Evolutionary conservation across 441 rosid genomes (phyloP), one percentile per base, ranked within the genome.

Genomic region (Pelargonium citronellum): DNA sequence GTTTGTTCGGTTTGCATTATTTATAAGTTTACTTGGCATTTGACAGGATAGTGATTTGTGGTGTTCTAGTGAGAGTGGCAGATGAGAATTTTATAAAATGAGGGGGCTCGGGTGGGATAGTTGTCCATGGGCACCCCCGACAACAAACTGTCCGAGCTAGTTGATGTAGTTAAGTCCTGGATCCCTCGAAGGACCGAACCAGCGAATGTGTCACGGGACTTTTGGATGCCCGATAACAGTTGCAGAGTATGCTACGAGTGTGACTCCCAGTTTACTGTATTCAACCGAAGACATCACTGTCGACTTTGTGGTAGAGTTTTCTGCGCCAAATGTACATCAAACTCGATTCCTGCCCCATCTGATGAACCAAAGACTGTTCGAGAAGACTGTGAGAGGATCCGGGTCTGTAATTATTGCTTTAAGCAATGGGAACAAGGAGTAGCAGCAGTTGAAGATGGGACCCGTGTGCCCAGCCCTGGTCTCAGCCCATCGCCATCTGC

Each of bases 141-240:
- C 77, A 88, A 81, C 79, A 81, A 86, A 66, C 70, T 87, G 69
- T 82, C 96, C 67, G 96, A 92, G 74, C 69, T 92, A 69, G 79
- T 87, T 69, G 75, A 83, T 68, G 43, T 76, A 72, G 15, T 87
- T 20, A 89, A 82, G 79, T 86, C 88, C n/a, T 95, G 96, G 96
- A 69, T 91, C 69, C 87, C 91, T 78, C 83, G 95, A 95, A 85
- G 78, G 74, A 81, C 91, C 1, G 96, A 92, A 82, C 90, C 94
- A 71, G 77, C 87, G 67, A 79, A 83, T 72, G 86, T 92, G 77
- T 91, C 95, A 4, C 86, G 88, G 93, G 91, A 92, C 82, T 95
- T 92, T 84, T 95, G 99, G 98, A 92, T 95, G 98, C 97, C 99
- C 53, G 98, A 95, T 80, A 87, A 88, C 72, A 95, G 95, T 80